Percentiles rank a stretch among this genome's conserved stretches.
These are phyloP conservation scores for Linum trigynum DNA, from an alignment of 345 rosid species.

Conservation along the genomic window DNA sequence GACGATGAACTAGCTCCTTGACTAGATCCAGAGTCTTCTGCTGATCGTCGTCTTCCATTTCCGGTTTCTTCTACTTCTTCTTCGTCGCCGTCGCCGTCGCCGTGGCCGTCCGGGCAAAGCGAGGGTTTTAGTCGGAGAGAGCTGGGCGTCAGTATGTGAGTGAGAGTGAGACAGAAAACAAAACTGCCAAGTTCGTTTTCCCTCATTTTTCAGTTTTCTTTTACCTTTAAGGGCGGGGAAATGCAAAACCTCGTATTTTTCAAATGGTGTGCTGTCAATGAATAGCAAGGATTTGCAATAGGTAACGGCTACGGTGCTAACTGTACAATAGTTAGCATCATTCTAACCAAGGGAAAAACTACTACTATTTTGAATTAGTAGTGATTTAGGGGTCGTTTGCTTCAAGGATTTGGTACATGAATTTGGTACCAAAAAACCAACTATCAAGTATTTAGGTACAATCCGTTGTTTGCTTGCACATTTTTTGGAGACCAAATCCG, in stretches of 20 bases:
- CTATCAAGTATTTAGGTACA: too few species aligned
- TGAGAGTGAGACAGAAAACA: not conserved
- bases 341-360: too few species aligned
- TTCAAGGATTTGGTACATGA: too few species aligned
- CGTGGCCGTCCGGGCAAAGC: not conserved
- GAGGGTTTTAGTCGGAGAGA: not conserved
- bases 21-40: slow-evolving; percentile 72
- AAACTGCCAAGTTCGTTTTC: not conserved
- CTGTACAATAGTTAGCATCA: too few species aligned
- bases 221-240: not conserved
- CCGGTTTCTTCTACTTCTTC: not conserved
- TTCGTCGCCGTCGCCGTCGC: too few species aligned
- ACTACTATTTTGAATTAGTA: too few species aligned
- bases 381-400: too few species aligned
- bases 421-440: too few species aligned
- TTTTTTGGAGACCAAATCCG: too few species aligned
- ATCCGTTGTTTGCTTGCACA: too few species aligned
- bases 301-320: too few species aligned
- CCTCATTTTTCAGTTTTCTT: not conserved
- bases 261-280: not conserved
- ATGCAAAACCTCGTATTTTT: not conserved
- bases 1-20: slow-evolving; percentile 67
- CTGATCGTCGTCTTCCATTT: slow-evolving; percentile 87
- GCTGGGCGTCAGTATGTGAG: not conserved
- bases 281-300: not conserved